Evolutionary conservation across 2,329 filamentous ascomycete genomes (phyloP).

Genomic region (Blastomyces parvus): DNA sequence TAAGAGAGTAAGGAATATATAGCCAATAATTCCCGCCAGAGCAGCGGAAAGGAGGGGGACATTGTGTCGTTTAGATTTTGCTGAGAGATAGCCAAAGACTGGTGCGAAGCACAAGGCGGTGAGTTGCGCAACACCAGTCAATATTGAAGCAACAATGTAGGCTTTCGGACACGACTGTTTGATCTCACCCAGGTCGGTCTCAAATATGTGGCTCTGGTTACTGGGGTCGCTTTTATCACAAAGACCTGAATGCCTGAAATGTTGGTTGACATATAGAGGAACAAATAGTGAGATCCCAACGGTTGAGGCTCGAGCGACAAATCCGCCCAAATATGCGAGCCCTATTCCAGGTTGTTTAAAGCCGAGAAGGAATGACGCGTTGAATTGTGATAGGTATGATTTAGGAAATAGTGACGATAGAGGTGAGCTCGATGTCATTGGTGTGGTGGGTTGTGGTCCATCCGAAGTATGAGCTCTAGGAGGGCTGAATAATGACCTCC

Average conservation of each 20-base stretch:
- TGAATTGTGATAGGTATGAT: constrained; percentile 46
- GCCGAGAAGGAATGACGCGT: constrained; percentile 58
- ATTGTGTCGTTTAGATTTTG: constrained; percentile 57
- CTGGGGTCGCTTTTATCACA: constrained; percentile 47
- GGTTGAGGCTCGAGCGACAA: constrained; percentile 87
- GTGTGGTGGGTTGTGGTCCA: not conserved
- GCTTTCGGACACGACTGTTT: constrained; percentile 77
- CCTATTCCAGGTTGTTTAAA: constrained; percentile 68
- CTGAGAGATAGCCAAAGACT: constrained; percentile 76
- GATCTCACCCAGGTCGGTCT: constrained; percentile 47
- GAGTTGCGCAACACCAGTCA: constrained; percentile 83
- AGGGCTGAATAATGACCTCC: constrained; percentile 42
- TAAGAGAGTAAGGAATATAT: constrained; percentile 65
- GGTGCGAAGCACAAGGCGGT: constrained; percentile 77
- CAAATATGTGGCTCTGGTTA: constrained; percentile 22
- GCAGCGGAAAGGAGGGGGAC: constrained; percentile 64
- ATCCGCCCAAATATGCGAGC: constrained; percentile 84
- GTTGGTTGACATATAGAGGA: constrained; percentile 83
- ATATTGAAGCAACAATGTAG: constrained; percentile 75
- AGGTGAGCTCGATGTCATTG: not conserved
- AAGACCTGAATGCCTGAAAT: constrained; percentile 70
- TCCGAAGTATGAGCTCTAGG: constrained; percentile 7
- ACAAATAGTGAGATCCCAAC: constrained; percentile 94
- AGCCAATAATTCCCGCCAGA: constrained; percentile 65
- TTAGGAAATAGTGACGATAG: constrained; percentile 10